A percentile compares a stretch with the other conserved stretches of the same genome.
Conservation (phyloP, 768 basidiomycete species). For the Porpolomopsis calyptriformis region DNA sequence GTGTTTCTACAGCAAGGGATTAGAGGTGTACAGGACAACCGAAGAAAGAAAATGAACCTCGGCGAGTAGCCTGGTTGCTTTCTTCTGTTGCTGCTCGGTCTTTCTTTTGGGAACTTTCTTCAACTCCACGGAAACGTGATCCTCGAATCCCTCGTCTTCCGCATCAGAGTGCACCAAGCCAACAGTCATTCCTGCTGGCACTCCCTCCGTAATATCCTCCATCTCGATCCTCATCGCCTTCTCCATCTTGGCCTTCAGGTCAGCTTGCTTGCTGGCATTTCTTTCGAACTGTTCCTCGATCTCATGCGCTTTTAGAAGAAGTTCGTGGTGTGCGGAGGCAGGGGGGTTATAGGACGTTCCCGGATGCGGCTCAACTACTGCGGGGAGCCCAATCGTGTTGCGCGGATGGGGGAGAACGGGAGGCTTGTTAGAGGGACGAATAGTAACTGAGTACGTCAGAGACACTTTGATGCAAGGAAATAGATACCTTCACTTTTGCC, state of each 20-base stretch:
- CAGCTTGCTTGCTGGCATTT: slow-evolving; percentile 43
- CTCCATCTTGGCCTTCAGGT: slow-evolving; percentile 42
- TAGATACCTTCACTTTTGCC: neutral
- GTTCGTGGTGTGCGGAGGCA: slow-evolving; percentile 56
- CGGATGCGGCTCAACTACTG: slow-evolving; percentile 61
- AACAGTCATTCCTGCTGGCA: slow-evolving; percentile 57
- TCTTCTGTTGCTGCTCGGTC: slow-evolving; percentile 47
- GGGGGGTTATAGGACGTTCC: slow-evolving; percentile 89
- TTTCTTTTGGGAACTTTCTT: slow-evolving; percentile 36
- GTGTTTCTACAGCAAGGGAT: slow-evolving; percentile 40
- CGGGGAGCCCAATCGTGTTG: slow-evolving; percentile 47
- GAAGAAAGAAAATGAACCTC: slow-evolving; percentile 37
- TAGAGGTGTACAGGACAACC: neutral
- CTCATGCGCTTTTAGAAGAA: slow-evolving; percentile 57
- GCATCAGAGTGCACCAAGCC: slow-evolving; percentile 27
- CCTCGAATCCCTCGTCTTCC: slow-evolving; percentile 28
- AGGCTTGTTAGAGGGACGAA: slow-evolving; percentile 19
- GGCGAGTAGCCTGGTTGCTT: slow-evolving; percentile 50
- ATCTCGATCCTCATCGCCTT: slow-evolving; percentile 36
- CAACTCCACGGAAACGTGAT: slow-evolving; percentile 17
- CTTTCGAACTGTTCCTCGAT: slow-evolving; percentile 49
- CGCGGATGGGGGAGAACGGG: slow-evolving; percentile 31
- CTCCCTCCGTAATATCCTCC: slow-evolving; percentile 24
- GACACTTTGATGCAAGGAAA: neutral
- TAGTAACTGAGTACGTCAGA: neutral